A percentile compares a stretch with the other conserved stretches of the same genome.
phyloP scores from a whole-genome alignment of 164 flowering plant species.

The Sedum album region DNA sequence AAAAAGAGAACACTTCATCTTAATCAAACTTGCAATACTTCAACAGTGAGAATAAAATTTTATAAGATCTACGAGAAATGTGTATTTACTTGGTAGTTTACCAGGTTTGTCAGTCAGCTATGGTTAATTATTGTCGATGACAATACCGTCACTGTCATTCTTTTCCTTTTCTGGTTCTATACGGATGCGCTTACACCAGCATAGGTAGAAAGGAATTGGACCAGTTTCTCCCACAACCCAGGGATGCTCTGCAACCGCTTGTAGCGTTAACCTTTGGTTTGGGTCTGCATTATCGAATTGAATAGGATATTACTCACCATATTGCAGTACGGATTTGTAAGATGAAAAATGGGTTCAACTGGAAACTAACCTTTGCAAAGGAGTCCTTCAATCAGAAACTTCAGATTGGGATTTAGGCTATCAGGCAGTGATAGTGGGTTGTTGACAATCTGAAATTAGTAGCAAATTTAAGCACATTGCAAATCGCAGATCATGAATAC shows the following conservation, averaged over 20 bases:
- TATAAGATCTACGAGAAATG: no score
- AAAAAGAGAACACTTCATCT: no score
- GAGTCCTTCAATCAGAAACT: constrained; percentile 58
- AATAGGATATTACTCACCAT: background rate
- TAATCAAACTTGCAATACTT: no score
- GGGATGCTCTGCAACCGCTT: constrained; percentile 47
- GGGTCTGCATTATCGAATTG: constrained; percentile 48
- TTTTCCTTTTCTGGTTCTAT: constrained; percentile 12
- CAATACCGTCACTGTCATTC: background rate
- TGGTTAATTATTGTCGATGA: background rate
- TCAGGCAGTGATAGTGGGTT: constrained; percentile 51
- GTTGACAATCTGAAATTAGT: constrained; percentile 58
- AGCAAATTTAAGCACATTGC: background rate
- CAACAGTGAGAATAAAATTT: no score
- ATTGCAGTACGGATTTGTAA: background rate
- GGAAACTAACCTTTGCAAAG: constrained; percentile 75
- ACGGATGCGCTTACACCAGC: constrained; percentile 64
- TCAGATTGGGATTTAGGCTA: constrained; percentile 44
- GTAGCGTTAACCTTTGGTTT: constrained; percentile 44
- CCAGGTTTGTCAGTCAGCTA: background rate
- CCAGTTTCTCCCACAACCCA: constrained; percentile 78
- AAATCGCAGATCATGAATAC: background rate
- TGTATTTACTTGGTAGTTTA: background rate
- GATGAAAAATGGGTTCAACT: background rate
- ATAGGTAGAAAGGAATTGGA: constrained; percentile 52